phyloP scores from a whole-genome alignment of 31 red algal genomes.

The Endocladia muricata region DNA sequence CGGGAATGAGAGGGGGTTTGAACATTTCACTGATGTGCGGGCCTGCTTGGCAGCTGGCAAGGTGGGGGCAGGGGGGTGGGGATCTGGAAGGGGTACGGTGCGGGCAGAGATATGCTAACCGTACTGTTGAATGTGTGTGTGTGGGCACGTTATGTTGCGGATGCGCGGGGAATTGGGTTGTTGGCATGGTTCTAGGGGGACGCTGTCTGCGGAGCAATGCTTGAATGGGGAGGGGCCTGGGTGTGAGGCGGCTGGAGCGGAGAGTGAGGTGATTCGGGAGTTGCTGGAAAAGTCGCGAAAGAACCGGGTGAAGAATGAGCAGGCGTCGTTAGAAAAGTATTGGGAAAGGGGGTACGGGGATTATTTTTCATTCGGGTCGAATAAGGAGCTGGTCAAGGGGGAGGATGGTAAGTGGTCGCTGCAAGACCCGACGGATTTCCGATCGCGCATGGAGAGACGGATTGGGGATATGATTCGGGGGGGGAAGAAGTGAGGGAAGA shows the following conservation, averaged over 20 bases:
- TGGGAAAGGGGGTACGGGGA: conserved; percentile 43
- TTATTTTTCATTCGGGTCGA: conserved; percentile 47
- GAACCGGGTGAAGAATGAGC: conserved; percentile 39
- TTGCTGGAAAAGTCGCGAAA: conserved; percentile 34
- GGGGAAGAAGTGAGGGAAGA: not conserved
- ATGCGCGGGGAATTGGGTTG: not conserved
- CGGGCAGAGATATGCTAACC: too few relatives aligned
- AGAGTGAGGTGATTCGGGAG: conserved; percentile 33
- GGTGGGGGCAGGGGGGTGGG: too few relatives aligned
- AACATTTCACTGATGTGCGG: too few relatives aligned
- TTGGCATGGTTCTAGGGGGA: too few relatives aligned
- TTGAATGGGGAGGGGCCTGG: conserved; percentile 43
- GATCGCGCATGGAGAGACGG: conserved; percentile 3
- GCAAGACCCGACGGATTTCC: conserved; percentile 6
- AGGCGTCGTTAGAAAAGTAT: conserved; percentile 23
- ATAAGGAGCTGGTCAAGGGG: conserved; percentile 29
- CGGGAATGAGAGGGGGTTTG: too few relatives aligned
- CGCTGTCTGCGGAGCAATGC: conserved; percentile 25
- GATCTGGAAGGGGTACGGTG: too few relatives aligned
- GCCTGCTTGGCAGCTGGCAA: too few relatives aligned
- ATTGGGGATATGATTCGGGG: conserved; percentile 4
- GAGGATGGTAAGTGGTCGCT: conserved; percentile 38
- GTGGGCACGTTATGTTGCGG: not conserved
- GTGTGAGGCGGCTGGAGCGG: conserved; percentile 29
- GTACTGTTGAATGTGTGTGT: not conserved